phyloP scores from a whole-genome alignment of 2,329 filamentous ascomycete genomes.

The Ceratocystiopsis sp. region DNA sequence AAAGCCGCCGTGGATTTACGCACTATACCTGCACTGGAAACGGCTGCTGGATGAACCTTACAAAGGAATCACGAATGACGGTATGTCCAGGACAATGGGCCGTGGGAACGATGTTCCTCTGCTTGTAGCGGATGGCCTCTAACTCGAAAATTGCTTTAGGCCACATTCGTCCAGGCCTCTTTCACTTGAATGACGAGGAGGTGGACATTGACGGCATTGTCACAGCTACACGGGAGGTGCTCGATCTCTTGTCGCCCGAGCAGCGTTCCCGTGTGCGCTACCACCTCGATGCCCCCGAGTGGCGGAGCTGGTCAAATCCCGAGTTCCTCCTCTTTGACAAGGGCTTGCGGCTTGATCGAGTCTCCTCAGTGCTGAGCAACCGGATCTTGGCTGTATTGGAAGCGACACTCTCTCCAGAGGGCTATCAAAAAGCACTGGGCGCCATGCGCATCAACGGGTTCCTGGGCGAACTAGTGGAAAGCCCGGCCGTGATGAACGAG shows the following conservation, averaged over 20 bases:
- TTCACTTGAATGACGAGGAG: constrained; percentile 40
- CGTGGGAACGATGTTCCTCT: too few species aligned
- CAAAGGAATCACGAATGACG: constrained; percentile 53
- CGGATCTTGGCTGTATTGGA: constrained; percentile 38
- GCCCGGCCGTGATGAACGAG: constrained; percentile 50
- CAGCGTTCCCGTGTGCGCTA: constrained; percentile 34
- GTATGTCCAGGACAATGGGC: too few species aligned
- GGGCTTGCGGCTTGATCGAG: constrained; percentile 52
- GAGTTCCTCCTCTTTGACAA: constrained; percentile 55
- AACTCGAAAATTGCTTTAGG: background rate
- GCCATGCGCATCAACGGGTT: constrained; percentile 65
- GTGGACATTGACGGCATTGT: constrained; percentile 42
- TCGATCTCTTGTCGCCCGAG: constrained; percentile 27
- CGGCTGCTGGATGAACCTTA: constrained; percentile 47
- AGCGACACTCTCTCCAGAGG: constrained; percentile 46
- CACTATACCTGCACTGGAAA: constrained; percentile 40
- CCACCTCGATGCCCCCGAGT: constrained; percentile 53
- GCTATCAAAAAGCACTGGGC: constrained; percentile 50
- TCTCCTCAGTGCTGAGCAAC: constrained; percentile 22
- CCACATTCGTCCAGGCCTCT: background rate
- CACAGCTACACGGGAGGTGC: constrained; percentile 26
- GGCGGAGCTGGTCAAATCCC: constrained; percentile 55
- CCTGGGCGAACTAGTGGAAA: constrained; percentile 48
- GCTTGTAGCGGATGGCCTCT: too few species aligned
- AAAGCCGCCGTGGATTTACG: constrained; percentile 50